Conservation (phyloP, 169 alveolate species). For the Perkinsus olseni region DNA sequence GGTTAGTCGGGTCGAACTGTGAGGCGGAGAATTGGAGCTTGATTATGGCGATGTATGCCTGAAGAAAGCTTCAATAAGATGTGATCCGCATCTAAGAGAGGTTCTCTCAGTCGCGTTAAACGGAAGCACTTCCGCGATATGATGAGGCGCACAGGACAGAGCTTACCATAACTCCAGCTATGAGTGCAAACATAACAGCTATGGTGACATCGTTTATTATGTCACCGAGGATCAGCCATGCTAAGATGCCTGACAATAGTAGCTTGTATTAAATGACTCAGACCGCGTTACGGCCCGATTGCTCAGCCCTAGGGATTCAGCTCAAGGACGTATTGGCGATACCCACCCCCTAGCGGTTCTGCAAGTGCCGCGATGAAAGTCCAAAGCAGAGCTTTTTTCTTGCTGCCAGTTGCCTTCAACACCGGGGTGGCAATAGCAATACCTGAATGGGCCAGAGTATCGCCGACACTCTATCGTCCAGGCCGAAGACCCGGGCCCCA, state of each 20-base stretch:
- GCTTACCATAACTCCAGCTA: neutral
- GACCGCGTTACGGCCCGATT: too few species aligned
- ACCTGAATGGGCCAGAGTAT: neutral
- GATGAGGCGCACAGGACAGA: too few species aligned
- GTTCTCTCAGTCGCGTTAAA: too few species aligned
- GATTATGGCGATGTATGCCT: neutral
- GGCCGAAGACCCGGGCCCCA: too few species aligned
- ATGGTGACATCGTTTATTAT: neutral
- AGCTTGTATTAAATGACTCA: too few species aligned
- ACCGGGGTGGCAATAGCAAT: neutral
- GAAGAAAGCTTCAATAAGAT: neutral
- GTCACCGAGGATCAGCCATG: neutral
- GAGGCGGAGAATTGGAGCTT: neutral
- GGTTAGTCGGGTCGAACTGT: neutral
- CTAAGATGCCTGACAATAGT: neutral
- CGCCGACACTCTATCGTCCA: neutral
- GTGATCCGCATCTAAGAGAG: too few species aligned
- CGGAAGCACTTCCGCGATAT: too few species aligned
- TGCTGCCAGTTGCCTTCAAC: neutral
- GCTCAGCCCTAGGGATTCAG: too few species aligned
- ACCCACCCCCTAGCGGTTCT: neutral
- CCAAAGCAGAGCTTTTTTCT: neutral
- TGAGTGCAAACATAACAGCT: neutral
- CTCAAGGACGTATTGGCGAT: too few species aligned
- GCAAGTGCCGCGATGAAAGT: neutral